Conservation (phyloP, 2,329 filamentous ascomycete species). For the Aspergillus jensenii region DNA sequence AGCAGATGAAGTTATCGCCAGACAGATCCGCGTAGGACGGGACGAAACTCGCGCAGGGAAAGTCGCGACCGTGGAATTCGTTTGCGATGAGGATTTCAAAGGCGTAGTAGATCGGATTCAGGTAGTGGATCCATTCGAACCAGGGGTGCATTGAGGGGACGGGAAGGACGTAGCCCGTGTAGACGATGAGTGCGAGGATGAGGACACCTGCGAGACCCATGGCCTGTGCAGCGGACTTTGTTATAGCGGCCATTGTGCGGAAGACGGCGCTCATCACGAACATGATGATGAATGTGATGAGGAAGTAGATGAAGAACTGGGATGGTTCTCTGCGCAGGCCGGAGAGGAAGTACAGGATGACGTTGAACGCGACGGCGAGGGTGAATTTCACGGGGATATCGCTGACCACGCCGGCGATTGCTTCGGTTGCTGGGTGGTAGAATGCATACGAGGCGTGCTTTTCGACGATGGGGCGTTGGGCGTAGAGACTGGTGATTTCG, state of each 20-base stretch:
- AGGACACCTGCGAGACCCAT: conserved; percentile 55
- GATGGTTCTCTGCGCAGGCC: conserved; percentile 71
- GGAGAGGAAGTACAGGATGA: conserved; percentile 82
- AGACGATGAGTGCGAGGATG: conserved; percentile 44
- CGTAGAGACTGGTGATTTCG: conserved; percentile 43
- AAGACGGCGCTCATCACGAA: conserved; percentile 83
- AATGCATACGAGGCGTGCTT: conserved; percentile 33
- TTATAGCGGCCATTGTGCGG: conserved; percentile 72
- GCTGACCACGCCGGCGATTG: conserved; percentile 18
- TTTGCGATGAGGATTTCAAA: conserved; percentile 80
- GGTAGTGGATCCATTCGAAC: conserved; percentile 76
- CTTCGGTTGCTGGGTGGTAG: conserved; percentile 26
- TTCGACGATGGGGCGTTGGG: conserved; percentile 26
- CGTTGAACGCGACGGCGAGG: conserved; percentile 72
- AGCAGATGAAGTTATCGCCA: conserved; percentile 31
- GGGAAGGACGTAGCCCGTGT: conserved; percentile 41
- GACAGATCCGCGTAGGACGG: conserved; percentile 44
- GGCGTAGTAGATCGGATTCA: conserved; percentile 73
- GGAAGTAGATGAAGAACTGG: conserved; percentile 81
- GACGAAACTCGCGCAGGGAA: conserved; percentile 53
- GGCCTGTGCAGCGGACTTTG: conserved; percentile 62
- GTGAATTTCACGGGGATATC: conserved; percentile 70
- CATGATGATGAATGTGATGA: conserved; percentile 71
- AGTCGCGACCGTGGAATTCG: conserved; percentile 68
- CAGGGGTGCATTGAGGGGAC: conserved; percentile 64